Evolutionary conservation across 352 stramenopile species (phyloP).

Genomic region (Phytophthora citrophthora): DNA sequence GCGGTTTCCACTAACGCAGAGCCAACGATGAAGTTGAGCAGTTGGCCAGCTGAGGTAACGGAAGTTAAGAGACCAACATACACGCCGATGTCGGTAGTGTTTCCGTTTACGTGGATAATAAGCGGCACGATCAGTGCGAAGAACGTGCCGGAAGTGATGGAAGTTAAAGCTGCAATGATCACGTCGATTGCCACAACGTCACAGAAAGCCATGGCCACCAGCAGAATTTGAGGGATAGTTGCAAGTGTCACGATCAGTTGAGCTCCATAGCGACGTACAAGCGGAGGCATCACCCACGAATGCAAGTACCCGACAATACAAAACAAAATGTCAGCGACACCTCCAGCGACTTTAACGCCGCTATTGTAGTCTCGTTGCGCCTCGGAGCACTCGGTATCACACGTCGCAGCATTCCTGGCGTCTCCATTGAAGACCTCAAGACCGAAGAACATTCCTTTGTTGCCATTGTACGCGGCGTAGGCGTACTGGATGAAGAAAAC

Average conservation of each 20-base stretch:
- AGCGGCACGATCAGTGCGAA: slow-evolving; percentile 57
- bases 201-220: slow-evolving; percentile 51
- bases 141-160: slow-evolving; percentile 44
- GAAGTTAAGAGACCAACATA: slow-evolving; percentile 62
- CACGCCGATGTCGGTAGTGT: slow-evolving; percentile 44
- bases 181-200: slow-evolving; percentile 35
- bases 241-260: slow-evolving; percentile 34
- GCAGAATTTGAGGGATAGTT: slow-evolving; percentile 42
- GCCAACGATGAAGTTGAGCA: slow-evolving; percentile 55
- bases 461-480: slow-evolving; percentile 60
- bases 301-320: slow-evolving; percentile 48
- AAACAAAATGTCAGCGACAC: slow-evolving; percentile 47
- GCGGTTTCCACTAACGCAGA: slow-evolving; percentile 46
- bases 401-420: slow-evolving; percentile 29
- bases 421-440: slow-evolving; percentile 52
- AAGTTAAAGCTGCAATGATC: slow-evolving; percentile 41
- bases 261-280: slow-evolving; percentile 42
- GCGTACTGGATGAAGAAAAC: slow-evolving; percentile 55
- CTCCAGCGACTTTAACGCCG: slow-evolving; percentile 48
- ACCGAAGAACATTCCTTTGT: slow-evolving; percentile 69
- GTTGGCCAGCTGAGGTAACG: slow-evolving; percentile 51
- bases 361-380: slow-evolving; percentile 45
- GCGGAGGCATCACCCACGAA: slow-evolving; percentile 44
- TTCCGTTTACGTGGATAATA: slow-evolving; percentile 49
- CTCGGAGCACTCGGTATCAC: slow-evolving; percentile 39